Base-by-base conservation (phyloP, 177 flowering plant genomes). In the Vitis hybrid region DNA sequence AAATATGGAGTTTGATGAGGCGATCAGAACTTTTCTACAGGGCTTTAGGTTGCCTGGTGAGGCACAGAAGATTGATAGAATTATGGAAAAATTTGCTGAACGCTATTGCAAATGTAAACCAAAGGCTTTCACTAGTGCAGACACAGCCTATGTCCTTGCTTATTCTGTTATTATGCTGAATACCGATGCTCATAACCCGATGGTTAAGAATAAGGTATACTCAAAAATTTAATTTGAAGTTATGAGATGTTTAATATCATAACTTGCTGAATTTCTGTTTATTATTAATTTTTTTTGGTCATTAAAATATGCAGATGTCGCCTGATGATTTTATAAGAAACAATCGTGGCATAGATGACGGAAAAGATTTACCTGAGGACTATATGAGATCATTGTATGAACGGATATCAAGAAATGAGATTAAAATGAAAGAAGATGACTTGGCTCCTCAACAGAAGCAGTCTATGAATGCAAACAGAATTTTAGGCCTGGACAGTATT, bases 1-100 rank as follows among this genome's bases (percentile, higher is more conserved):
- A 88, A 92, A 84, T 1, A 79, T 86, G 96, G 89, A 94, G 67
- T 91, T 96, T 76, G 99, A 94, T 68, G 99, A 96, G 85, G 98
- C 98, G 68, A 94, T 96, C 71, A 87, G 97, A 74, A 75, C 77
- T 65, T 88, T 94, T 72, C 82, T 96, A 61, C 91, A 81, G 82
- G 97, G 99, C 67, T 96, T 96, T 77, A 88, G 98, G 78, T 83
- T 96, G 81, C 99, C 99, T 63, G 99, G 99, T 56, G 99, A 96
- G 83, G 99, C 99, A 72, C 99, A 96, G 73, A 96, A 96, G 84
- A 96, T 94, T 80, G 99, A 96, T 67, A 87, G 98, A 22, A 96
- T 96, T 59, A 94, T 96, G 99, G 99, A 96, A 68, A 96, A 96
- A 81, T 96, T 96, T 85, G 89, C 99, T 71, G 99, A 94, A 71